phyloP scores from a whole-genome alignment of 805 yeast species.

The Yueomyces sp. region DNA sequence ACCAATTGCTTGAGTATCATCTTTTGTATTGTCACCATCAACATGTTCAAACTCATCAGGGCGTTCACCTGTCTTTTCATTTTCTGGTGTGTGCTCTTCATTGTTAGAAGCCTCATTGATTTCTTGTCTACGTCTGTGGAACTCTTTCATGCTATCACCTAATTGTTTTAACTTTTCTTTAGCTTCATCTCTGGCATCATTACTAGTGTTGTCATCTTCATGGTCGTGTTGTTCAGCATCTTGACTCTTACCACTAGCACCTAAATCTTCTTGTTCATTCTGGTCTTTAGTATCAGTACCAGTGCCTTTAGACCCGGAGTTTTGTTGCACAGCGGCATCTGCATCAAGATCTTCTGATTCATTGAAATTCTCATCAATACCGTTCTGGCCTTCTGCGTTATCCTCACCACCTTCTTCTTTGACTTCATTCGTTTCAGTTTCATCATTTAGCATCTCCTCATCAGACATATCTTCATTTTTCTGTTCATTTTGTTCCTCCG shows the following conservation, averaged over 20 bases:
- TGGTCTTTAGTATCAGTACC: conserved; percentile 42
- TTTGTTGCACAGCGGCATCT: conserved; percentile 48
- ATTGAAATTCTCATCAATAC: conserved; percentile 28
- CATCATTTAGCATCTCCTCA: conserved; percentile 24
- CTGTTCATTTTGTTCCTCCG: conserved; percentile 15
- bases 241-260: conserved; percentile 46
- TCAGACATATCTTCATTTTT: conserved; percentile 12
- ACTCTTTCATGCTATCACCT: conserved; percentile 86
- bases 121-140: conserved; percentile 80
- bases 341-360: conserved; percentile 37
- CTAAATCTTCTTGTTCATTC: conserved; percentile 54
- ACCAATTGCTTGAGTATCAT: conserved; percentile 86
- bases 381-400: conserved; percentile 43
- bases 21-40: conserved; percentile 55
- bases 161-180: conserved; percentile 71
- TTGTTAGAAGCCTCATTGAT: conserved; percentile 52
- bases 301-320: conserved; percentile 45
- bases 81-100: conserved; percentile 32
- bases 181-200: conserved; percentile 49
- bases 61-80: conserved; percentile 42
- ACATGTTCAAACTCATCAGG: conserved; percentile 82
- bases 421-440: conserved; percentile 19
- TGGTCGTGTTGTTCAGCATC: conserved; percentile 31
- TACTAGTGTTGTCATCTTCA: conserved; percentile 30
- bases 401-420: conserved; percentile 29